These are phyloP conservation scores for Arachis stenosperma DNA, from an alignment of 306 rosid genomes.

Conservation along the genomic window DNA sequence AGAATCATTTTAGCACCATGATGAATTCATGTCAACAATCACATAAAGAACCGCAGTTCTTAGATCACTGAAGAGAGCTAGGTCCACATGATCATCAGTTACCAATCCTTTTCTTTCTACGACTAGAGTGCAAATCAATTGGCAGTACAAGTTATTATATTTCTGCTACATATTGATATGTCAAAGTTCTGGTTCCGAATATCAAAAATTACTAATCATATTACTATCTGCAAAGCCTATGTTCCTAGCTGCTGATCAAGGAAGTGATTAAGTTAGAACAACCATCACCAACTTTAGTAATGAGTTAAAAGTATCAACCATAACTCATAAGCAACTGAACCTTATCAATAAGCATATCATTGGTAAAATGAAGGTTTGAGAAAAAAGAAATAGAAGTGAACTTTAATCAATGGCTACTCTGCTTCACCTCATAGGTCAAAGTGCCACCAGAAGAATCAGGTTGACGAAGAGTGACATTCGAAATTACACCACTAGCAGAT, in stretches of 20 bases:
- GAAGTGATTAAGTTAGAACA: neutral
- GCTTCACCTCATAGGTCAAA: slow-evolving; percentile 72
- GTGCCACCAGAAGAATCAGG: slow-evolving; percentile 83
- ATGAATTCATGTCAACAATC: neutral
- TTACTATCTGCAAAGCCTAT: neutral
- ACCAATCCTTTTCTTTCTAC: neutral
- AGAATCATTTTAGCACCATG: neutral
- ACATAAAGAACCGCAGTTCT: neutral
- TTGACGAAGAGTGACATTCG: slow-evolving; percentile 76
- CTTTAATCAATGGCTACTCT: slow-evolving; percentile 22
- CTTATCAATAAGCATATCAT: neutral
- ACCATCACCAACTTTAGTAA: neutral
- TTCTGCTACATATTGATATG: neutral
- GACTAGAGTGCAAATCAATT: neutral
- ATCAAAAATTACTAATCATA: neutral
- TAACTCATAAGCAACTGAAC: neutral
- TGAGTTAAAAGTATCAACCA: neutral
- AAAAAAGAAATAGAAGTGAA: slow-evolving; percentile 1
- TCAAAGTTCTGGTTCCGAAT: neutral
- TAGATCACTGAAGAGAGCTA: neutral
- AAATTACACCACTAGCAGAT: slow-evolving; percentile 76
- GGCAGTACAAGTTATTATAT: too few species aligned
- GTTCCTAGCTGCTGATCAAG: neutral
- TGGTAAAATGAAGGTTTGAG: neutral
- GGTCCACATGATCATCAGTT: neutral